phyloP scores from a whole-genome alignment of 495 filamentous ascomycete genomes.

The Aspergillus biplanus region DNA sequence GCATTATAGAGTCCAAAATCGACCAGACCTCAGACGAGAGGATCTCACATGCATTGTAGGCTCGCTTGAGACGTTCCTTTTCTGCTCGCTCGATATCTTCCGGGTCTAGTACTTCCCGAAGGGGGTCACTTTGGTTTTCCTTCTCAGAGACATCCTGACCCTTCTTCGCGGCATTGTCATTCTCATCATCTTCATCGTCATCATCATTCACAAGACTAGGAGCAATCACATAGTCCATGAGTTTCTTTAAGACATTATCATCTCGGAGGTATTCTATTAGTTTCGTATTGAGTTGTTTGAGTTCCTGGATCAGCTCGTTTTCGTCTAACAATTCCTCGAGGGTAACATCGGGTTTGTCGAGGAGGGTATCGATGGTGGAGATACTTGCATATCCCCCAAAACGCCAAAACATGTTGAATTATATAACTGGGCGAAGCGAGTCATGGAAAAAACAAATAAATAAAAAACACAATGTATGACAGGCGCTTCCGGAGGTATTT shows the following conservation, averaged over 20 bases:
- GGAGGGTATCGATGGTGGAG: conserved; percentile 92
- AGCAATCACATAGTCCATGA: conserved; percentile 90
- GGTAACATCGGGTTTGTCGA: conserved; percentile 91
- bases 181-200: conserved; percentile 61
- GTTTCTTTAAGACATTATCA: conserved; percentile 79
- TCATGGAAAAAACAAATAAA: conserved; percentile 41
- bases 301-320: conserved; percentile 92
- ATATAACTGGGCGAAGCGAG: conserved; percentile 42
- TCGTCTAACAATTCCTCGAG: conserved; percentile 97
- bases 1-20: conserved; percentile 88
- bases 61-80: conserved; percentile 87
- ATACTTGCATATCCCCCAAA: conserved; percentile 98
- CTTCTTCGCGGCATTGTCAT: conserved; percentile 45
- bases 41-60: conserved; percentile 89
- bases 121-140: conserved; percentile 48
- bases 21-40: conserved; percentile 97
- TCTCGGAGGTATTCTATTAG: conserved; percentile 94
- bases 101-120: conserved; percentile 50
- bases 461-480: conserved; percentile 16
- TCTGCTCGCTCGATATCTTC: conserved; percentile 76
- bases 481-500: conserved; percentile 24
- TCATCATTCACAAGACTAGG: conserved; percentile 68
- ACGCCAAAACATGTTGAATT: conserved; percentile 92
- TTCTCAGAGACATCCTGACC: conserved; percentile 44
- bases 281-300: conserved; percentile 98